Percentiles rank a stretch among this genome's conserved stretches.
Evolutionary conservation across 345 rosid genomes (phyloP).

Genomic region (Cardiospermum halicacabum): DNA sequence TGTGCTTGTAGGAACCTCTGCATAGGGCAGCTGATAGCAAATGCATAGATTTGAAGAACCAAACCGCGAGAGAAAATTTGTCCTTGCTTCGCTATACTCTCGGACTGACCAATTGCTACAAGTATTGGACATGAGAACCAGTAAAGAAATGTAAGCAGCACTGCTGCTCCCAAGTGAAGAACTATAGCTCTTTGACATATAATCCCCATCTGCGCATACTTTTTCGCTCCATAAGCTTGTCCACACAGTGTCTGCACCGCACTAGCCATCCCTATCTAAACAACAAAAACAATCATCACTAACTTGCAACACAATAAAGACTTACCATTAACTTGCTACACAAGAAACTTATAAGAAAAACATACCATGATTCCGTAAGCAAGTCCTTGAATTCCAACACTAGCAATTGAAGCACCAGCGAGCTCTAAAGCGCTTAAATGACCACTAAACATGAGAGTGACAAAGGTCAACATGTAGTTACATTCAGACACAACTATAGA

Average conservation of each 20-base stretch:
- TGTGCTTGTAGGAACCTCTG: constrained; percentile 94
- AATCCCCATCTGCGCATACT: constrained; percentile 68
- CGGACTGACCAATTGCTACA: constrained; percentile 53
- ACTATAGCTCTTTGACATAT: constrained; percentile 82
- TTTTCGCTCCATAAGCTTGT: constrained; percentile 81
- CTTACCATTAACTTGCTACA: no score
- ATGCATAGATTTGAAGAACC: constrained; percentile 76
- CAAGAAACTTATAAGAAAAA: no score
- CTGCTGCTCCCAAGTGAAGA: constrained; percentile 64
- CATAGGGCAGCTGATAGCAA: constrained; percentile 71
- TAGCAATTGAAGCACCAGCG: constrained; percentile 83
- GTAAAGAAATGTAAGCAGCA: constrained; percentile 58
- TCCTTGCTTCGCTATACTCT: constrained; percentile 52
- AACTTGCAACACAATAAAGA: no score
- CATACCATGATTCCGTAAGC: constrained; percentile 85
- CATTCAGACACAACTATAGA: constrained; percentile 57
- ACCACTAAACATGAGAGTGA: constrained; percentile 65
- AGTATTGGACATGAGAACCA: constrained; percentile 56
- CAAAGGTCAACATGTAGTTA: constrained; percentile 82
- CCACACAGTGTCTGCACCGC: constrained; percentile 95
- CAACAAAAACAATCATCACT: no score
- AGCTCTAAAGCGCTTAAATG: constrained; percentile 68
- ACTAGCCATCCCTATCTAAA: constrained; percentile 66
- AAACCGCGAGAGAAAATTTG: constrained; percentile 64
- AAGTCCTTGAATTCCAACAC: constrained; percentile 86